These are phyloP conservation scores for Hsuehochloa calcarea DNA, from an alignment of 176 grass and related monocot genomes.

Conservation along the genomic window DNA sequence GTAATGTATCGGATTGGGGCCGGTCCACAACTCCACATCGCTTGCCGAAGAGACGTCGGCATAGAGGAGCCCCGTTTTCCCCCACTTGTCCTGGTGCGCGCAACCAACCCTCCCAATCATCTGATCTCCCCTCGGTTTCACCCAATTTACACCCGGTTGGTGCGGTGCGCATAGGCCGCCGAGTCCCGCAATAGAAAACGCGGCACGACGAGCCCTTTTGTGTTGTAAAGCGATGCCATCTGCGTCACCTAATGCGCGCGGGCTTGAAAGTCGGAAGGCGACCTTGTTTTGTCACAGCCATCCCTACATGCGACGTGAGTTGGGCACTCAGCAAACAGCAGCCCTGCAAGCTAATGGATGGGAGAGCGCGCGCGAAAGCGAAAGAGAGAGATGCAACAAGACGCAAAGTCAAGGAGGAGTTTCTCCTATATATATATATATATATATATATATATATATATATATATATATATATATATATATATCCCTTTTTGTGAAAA, in stretches of 20 bases:
- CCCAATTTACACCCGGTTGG: slow-evolving; percentile 17
- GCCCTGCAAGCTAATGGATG: not conserved
- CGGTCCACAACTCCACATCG: slow-evolving; percentile 26
- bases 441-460: too few species aligned
- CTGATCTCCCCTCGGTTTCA: not conserved
- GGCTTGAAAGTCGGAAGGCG: not conserved
- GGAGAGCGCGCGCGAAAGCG: too few species aligned
- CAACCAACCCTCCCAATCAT: slow-evolving; percentile 31
- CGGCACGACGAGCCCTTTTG: slow-evolving; percentile 25
- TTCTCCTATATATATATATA: not conserved
- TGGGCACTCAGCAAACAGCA: not conserved
- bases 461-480: too few species aligned
- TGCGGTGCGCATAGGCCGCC: slow-evolving; percentile 28
- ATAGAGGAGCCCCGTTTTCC: not conserved
- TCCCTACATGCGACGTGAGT: not conserved
- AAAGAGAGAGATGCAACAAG: not conserved
- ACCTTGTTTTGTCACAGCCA: not conserved
- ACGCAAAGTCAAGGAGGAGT: not conserved
- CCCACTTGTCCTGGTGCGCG: slow-evolving; percentile 39
- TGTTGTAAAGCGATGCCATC: slow-evolving; percentile 39
- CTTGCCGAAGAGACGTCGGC: slow-evolving; percentile 23
- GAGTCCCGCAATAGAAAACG: slow-evolving; percentile 10
- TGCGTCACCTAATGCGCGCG: slow-evolving; percentile 20
- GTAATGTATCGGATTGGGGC: not conserved
- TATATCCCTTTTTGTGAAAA: not conserved